Evolutionary conservation across 2,329 filamentous ascomycete species (phyloP), one percentile per base, ranked within the genome.

Genomic region (Penicillium freii): DNA sequence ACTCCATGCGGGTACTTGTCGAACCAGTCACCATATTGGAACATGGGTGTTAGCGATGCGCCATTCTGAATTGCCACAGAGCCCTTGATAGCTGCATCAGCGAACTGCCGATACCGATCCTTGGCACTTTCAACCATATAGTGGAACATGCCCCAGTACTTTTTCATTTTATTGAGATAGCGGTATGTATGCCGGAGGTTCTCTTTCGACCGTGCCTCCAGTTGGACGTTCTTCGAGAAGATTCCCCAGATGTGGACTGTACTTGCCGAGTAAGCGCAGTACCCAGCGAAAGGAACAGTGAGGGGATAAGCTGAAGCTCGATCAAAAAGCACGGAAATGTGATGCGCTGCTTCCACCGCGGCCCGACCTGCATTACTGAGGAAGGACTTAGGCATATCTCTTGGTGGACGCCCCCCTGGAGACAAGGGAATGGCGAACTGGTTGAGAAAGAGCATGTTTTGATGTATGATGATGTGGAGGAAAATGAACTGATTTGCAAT

Each of bases 11-110:
- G 94, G 71, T 97, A 97, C 63, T 90, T 85, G 70, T 94, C 90
- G 69, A 97, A 97, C 94, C 94, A 97, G 75, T 97, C 94, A 51
- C 92, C 92, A 67, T 97, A 97, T 69, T 97, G 93, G 73, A 96
- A 92, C 66, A 97, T 89, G 9, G 83, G 82, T 6, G 84, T 82
- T 5, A 82, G 75, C n/a, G 72, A 66, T 11, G 63, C 63, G 33
- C 69, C 70, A 23, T 72, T 70, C 42, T 70, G 66, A 17, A 61
- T 69, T 73, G 58, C 77, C 71, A 62, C 80, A 13, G 72, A 80
- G 10, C 90, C 90, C 64, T 86, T 84, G 52, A 87, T 81, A 31
- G 87, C 86, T n/a, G 88, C 88, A 72, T 97, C 92, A 17, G 92
- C 87, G 65, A 92, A 93, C 47, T 87, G 85, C 51, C 89, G 86